A percentile compares a stretch with the other conserved stretches of the same genome.
Evolutionary conservation across 805 yeast species (phyloP).

Genomic region (Schizosaccharomyces cryophilus): DNA sequence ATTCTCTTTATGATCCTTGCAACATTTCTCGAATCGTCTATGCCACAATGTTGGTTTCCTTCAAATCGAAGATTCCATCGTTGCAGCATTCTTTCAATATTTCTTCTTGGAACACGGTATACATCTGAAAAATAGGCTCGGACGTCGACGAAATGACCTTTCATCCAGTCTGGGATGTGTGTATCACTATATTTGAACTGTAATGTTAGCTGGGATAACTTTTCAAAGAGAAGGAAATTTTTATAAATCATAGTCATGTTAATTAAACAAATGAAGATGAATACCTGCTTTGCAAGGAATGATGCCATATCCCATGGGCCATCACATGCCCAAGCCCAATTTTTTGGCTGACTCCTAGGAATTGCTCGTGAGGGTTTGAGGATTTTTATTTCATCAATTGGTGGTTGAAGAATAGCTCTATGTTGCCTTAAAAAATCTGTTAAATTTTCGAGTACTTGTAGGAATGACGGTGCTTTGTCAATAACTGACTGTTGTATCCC

Average conservation of each 20-base stretch:
- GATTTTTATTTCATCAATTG: background rate
- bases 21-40: slow-evolving; percentile 5
- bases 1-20: slow-evolving; percentile 3
- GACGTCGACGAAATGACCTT: slow-evolving; percentile 7
- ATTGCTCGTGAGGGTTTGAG: background rate
- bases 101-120: background rate
- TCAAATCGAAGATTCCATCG: background rate
- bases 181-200: background rate
- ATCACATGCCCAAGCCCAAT: slow-evolving; percentile 3
- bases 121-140: slow-evolving; percentile 3
- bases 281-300: slow-evolving; percentile 4
- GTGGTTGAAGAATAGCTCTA: slow-evolving; percentile 1
- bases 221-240: too few relatives aligned
- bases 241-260: too few relatives aligned
- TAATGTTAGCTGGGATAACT: background rate
- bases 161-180: slow-evolving; percentile 1
- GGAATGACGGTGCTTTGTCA: slow-evolving; percentile 6
- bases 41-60: slow-evolving; percentile 4
- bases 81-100: slow-evolving; percentile 6
- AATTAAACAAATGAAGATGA: too few relatives aligned
- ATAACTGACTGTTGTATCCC: slow-evolving; percentile 6
- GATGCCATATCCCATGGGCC: slow-evolving; percentile 2
- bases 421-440: slow-evolving; percentile 5
- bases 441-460: slow-evolving; percentile 4
- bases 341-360: background rate